Evolutionary conservation across 2,329 filamentous ascomycete species (phyloP), one percentile per base, ranked within the genome.

Genomic region (Verticillium alfalfae): DNA sequence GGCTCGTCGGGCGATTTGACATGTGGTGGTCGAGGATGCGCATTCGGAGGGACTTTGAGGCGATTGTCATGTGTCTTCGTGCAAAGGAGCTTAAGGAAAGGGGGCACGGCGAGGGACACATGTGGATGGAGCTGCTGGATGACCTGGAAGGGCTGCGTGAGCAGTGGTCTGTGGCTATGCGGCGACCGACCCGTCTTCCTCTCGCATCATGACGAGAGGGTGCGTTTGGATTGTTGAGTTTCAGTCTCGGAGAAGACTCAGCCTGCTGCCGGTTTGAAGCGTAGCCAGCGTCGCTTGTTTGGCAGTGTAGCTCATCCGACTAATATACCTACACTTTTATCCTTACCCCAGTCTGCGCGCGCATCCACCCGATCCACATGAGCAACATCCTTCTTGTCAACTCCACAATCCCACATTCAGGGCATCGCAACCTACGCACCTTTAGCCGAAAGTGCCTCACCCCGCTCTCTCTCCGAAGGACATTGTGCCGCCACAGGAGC

Each of bases 11-110:
- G 16, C 64, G 68, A 4, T 65, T 67, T 18, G 61, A 67, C 13
- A 39, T 66, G 7, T 70, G 70, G 69, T 70, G 69, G 68, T 62
- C 64, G n/a, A 49, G 60, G 12, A 45, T 52, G 54, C 58, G 68
- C 37, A 62, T 65, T 7, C 45, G 59, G 37, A 61, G 63, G 41
- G 67, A 69, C 41, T 62, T 65, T 41, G 55, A 31, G 5, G 68
- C 62, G 4, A 64, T 70, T 2, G 57, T 63, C 4, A 34, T 67
- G 7, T 68, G 66, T 60, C 41, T 70, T 15, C 58, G 62, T 16
- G 59, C 56, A 16, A 26, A 55, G 31, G 62, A 61, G 5, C 62
- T 68, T 1, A 45, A n/a, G 12, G 56, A 61, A n/a, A 34, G 65
- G 52, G 49, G 60, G 18, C 66, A 65, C 1, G 39, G 37, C 4